phyloP scores from a whole-genome alignment of 768 basidiomycete species.

The Porpolomopsis calyptriformis region DNA sequence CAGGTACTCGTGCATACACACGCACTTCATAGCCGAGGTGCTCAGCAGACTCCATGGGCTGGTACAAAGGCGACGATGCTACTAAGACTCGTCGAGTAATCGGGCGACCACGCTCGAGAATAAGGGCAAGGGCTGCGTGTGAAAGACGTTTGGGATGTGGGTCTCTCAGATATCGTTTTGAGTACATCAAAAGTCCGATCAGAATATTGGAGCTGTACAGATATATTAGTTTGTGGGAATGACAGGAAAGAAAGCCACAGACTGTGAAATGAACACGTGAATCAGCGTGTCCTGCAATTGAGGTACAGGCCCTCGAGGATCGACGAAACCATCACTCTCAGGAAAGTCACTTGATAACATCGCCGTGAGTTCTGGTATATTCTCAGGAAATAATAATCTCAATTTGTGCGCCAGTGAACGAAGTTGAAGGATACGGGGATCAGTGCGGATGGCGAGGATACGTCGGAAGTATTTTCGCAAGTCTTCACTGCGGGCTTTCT shows the following conservation, averaged over 20 bases:
- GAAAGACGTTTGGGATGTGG: slow-evolving; percentile 40
- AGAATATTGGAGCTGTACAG: slow-evolving; percentile 87
- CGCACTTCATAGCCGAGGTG: slow-evolving; percentile 67
- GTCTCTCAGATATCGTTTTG: slow-evolving; percentile 42
- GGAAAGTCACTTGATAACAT: slow-evolving; percentile 5
- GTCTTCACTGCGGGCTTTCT: neutral
- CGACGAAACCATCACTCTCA: slow-evolving; percentile 6
- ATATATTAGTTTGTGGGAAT: no score
- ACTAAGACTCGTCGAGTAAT: slow-evolving; percentile 67
- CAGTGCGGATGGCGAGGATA: neutral
- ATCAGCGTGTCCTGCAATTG: slow-evolving; percentile 9
- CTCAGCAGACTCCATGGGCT: slow-evolving; percentile 64
- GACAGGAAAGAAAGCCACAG: slow-evolving; percentile 18
- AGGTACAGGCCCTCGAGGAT: slow-evolving; percentile 10
- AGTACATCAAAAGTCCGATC: slow-evolving; percentile 65
- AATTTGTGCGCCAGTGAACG: slow-evolving; percentile 47
- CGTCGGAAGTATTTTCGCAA: neutral
- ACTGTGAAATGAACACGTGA: slow-evolving; percentile 49
- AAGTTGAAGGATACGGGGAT: slow-evolving; percentile 23
- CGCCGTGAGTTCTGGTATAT: slow-evolving; percentile 16
- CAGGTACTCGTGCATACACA: slow-evolving; percentile 57
- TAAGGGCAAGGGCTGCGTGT: slow-evolving; percentile 64
- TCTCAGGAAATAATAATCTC: slow-evolving; percentile 45
- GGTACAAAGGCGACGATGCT: slow-evolving; percentile 75
- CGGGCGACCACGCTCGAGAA: slow-evolving; percentile 74